Evolutionary conservation across 2,329 filamentous ascomycete species (phyloP).

Genomic region (Colletotrichum acutatum): DNA sequence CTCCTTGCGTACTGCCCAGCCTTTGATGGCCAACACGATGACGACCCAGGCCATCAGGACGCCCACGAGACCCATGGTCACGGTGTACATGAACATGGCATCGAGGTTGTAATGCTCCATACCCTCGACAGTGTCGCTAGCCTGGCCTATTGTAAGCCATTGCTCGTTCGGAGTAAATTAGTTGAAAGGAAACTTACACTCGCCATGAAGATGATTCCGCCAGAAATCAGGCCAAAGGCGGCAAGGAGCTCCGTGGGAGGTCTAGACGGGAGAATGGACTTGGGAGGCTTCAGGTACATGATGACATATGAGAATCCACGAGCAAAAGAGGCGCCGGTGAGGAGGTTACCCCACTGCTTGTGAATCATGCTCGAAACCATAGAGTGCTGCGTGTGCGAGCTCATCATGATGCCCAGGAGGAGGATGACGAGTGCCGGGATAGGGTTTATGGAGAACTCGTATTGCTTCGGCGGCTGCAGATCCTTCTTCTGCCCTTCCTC

Average conservation of each 20-base stretch:
- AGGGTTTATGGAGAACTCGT: constrained; percentile 85
- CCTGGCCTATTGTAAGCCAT: not conserved
- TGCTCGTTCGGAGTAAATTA: not conserved
- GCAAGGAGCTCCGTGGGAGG: constrained; percentile 92
- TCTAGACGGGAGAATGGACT: constrained; percentile 81
- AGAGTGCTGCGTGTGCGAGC: constrained; percentile 84
- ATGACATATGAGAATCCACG: constrained; percentile 83
- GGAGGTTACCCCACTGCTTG: constrained; percentile 89
- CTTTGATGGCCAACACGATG: constrained; percentile 83
- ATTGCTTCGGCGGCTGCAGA: constrained; percentile 68
- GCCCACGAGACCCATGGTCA: constrained; percentile 85
- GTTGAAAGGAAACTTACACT: constrained; percentile 70
- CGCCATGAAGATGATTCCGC: constrained; percentile 92
- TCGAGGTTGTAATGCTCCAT: constrained; percentile 83
- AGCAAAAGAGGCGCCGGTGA: constrained; percentile 83
- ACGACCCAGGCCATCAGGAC: constrained; percentile 89
- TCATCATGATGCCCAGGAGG: constrained; percentile 93
- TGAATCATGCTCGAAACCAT: constrained; percentile 94
- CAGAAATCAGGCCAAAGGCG: constrained; percentile 86
- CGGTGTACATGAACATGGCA: constrained; percentile 93
- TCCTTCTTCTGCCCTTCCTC: constrained; percentile 57
- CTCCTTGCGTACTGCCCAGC: constrained; percentile 76
- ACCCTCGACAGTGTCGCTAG: constrained; percentile 76
- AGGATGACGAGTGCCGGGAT: constrained; percentile 89
- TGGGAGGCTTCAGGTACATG: constrained; percentile 83